Percentiles rank a stretch among this genome's conserved stretches.
These are phyloP conservation scores for Larix kaempferi DNA, from an alignment of 75 land plant species.

Conservation along the genomic window DNA sequence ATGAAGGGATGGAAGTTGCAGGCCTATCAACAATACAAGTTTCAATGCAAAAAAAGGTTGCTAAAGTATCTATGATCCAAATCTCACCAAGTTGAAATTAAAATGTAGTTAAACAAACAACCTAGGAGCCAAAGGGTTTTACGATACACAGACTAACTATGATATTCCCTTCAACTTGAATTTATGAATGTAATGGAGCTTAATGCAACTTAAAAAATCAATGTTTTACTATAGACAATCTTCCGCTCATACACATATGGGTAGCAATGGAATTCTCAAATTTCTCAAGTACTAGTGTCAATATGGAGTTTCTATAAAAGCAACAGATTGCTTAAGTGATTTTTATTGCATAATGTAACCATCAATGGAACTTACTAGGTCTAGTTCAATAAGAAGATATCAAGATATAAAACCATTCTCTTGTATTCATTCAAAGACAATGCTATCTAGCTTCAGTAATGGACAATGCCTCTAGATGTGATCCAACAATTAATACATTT, in stretches of 20 bases:
- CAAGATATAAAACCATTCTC: not conserved
- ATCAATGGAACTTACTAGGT: conserved; percentile 1
- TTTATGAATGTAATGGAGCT: not conserved
- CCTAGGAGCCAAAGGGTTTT: too few species aligned
- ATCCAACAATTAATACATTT: not conserved
- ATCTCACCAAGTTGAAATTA: too few species aligned
- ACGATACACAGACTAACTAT: too few species aligned
- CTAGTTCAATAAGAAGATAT: not conserved
- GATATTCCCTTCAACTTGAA: not conserved
- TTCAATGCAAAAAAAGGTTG: too few species aligned
- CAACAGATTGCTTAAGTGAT: conserved; percentile 3
- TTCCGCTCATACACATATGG: conserved; percentile 2
- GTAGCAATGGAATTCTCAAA: not conserved
- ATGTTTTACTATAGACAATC: not conserved
- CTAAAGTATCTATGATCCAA: too few species aligned
- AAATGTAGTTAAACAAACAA: too few species aligned
- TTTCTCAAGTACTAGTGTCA: too few species aligned
- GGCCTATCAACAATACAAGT: too few species aligned
- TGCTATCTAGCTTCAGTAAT: not conserved
- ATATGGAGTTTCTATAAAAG: not conserved
- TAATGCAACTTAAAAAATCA: not conserved
- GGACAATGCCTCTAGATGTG: not conserved
- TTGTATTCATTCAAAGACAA: not conserved
- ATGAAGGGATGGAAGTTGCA: too few species aligned
- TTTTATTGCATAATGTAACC: not conserved